A percentile compares a stretch with the other conserved stretches of the same genome.
phyloP scores from a whole-genome alignment of 495 filamentous ascomycete species.

The Monascus purpureus region DNA sequence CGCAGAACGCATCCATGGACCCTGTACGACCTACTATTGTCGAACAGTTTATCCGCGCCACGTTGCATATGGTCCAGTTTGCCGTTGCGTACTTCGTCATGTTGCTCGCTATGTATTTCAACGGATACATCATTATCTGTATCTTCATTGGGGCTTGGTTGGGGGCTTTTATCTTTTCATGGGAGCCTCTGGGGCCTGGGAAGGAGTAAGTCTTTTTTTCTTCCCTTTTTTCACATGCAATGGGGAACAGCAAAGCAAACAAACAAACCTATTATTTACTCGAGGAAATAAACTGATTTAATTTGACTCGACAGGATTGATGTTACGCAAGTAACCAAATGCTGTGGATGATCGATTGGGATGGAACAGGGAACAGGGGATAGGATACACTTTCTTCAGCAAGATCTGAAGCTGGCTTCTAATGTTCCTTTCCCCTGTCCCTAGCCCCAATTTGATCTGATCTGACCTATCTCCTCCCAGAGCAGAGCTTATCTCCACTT shows the following conservation, averaged over 20 bases:
- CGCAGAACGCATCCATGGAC: not conserved
- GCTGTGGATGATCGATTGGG: conserved; percentile 12
- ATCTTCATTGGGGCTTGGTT: conserved; percentile 50
- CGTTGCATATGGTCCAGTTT: conserved; percentile 53
- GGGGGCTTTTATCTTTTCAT: conserved; percentile 44
- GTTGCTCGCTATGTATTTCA: conserved; percentile 56
- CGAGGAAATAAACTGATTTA: not conserved
- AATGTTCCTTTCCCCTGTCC: too few relatives aligned
- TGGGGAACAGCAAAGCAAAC: too few relatives aligned
- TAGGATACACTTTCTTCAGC: not conserved
- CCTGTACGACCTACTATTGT: conserved; percentile 33
- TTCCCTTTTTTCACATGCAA: conserved; percentile 2
- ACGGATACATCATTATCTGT: conserved; percentile 48
- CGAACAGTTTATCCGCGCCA: conserved; percentile 48
- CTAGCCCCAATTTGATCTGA: too few relatives aligned
- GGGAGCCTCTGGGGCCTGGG: conserved; percentile 26
- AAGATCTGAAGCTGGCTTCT: too few relatives aligned
- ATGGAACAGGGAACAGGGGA: not conserved
- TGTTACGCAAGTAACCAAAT: conserved; percentile 20
- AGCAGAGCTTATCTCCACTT: too few relatives aligned
- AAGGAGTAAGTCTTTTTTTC: conserved; percentile 6
- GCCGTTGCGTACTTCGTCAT: conserved; percentile 59
- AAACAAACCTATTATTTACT: too few relatives aligned
- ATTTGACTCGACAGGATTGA: conserved; percentile 13
- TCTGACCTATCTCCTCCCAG: too few relatives aligned